These are phyloP conservation scores for Pythium dissotocum DNA, from an alignment of 352 stramenopile species.

Conservation along the genomic window DNA sequence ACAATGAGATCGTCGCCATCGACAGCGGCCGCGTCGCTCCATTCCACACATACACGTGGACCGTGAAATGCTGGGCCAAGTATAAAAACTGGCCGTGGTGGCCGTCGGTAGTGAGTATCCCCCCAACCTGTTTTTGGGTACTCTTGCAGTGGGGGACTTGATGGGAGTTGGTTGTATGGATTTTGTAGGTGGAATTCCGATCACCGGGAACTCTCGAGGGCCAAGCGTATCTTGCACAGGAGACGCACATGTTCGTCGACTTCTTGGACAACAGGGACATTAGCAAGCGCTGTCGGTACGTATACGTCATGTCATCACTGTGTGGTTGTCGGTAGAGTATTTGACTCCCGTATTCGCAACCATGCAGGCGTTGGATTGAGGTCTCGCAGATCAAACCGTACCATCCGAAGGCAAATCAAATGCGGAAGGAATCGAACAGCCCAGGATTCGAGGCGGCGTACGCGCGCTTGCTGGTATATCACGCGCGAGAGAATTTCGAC, in stretches of 20 bases:
- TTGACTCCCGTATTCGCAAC: no score
- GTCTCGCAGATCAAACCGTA: conserved; percentile 42
- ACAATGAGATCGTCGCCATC: conserved; percentile 61
- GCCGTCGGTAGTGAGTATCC: conserved; percentile 56
- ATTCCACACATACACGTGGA: conserved; percentile 79
- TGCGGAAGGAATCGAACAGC: conserved; percentile 36
- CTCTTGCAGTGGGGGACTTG: background rate
- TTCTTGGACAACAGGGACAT: conserved; percentile 35
- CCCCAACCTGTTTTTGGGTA: no score
- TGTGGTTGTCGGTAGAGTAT: background rate
- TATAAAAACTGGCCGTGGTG: conserved; percentile 79
- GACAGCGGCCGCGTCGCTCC: conserved; percentile 63
- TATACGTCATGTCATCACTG: background rate
- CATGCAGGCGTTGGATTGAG: conserved; percentile 30
- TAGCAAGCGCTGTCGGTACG: conserved; percentile 27
- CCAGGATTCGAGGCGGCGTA: conserved; percentile 48
- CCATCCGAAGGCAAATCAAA: conserved; percentile 36
- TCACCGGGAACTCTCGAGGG: conserved; percentile 7
- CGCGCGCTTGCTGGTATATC: background rate
- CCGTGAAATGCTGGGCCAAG: conserved; percentile 80
- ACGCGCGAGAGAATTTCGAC: background rate
- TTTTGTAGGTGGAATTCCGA: background rate
- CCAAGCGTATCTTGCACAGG: conserved; percentile 14
- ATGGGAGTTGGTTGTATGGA: background rate
- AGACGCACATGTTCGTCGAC: conserved; percentile 38